Base-by-base conservation (phyloP, 352 stramenopile genomes). In the Phytophthora pseudosyringae region DNA sequence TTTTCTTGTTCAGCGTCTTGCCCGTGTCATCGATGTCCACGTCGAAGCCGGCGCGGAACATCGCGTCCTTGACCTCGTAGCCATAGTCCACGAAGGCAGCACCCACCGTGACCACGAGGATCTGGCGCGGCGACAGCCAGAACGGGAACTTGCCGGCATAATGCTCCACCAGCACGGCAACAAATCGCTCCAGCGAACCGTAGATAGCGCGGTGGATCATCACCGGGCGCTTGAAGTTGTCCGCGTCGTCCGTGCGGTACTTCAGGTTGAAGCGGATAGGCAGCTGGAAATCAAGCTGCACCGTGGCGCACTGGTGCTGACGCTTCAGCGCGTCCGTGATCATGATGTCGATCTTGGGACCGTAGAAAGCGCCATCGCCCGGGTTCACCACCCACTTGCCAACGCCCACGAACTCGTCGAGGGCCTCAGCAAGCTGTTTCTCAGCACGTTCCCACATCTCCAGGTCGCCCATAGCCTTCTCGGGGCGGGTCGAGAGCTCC, bases 311-410 rank as follows among this genome's bases (percentile, higher is more conserved):
- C 78, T 99, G 97, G 79, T 99, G 97, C 31, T 98, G 80, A 64
- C 97, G 89, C 56, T 99, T 95, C 78, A 99, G 89, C 29, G 94
- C 93, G 81, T 99, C 97, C 70, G 97, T 90, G 71, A 88, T 80
- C 88, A 99, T 99, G 72, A 99, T 99, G 83, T 99, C 97, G 78
- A 99, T 99, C 85, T 99, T 99, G 11, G 97, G 97, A 28, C 97
- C 97, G 81, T 99, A 99, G 80, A 99, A 99, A 36, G 97, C 97
- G 64, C 97, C 97, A 73, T 99, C 97, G 43, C 96, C 97, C 13
- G 97, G 93, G 71, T 99, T 99, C 44, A 98, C 89, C 50, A 88
- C 87, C 97, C 97, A 99, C 52, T 98, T 96, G 51, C 95, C 95
- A 48, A 93, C 90, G 16, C 97, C 97, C 41, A 86, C 80, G 60